These are phyloP conservation scores for Trametes sp. DNA, from an alignment of 1,284 basidiomycete genomes.

Conservation along the genomic window DNA sequence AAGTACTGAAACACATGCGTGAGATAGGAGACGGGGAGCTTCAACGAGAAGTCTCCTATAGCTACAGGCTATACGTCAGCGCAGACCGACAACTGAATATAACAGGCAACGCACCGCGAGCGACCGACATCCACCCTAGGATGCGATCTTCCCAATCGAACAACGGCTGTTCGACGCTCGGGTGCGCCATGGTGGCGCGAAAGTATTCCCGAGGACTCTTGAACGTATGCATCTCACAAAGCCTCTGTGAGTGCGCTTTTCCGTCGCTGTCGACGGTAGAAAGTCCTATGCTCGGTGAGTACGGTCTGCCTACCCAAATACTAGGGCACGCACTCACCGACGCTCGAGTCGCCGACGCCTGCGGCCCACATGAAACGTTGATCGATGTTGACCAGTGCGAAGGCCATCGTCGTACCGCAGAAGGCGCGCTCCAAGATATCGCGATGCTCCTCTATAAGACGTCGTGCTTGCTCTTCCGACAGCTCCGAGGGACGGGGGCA, in stretches of 20 bases:
- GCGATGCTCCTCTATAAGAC: background rate
- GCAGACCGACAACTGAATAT: background rate
- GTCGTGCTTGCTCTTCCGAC: background rate
- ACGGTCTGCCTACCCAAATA: background rate
- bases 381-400: constrained; percentile 9
- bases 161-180: background rate
- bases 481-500: background rate
- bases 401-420: constrained; percentile 8
- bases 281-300: background rate
- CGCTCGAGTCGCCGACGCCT: constrained; percentile 9
- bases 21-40: constrained; percentile 8
- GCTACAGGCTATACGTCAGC: background rate
- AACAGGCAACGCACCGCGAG: background rate
- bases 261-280: background rate
- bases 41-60: constrained; percentile 16
- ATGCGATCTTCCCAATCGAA: constrained; percentile 9
- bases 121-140: background rate
- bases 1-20: constrained; percentile 7
- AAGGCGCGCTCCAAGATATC: constrained; percentile 8
- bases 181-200: background rate
- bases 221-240: constrained; percentile 9
- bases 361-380: constrained; percentile 12
- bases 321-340: background rate
- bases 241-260: background rate
- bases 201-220: constrained; percentile 6